Percentiles rank a stretch among this genome's conserved stretches.
Evolutionary conservation across 441 rosid genomes (phyloP).

Genomic region (Flueggea neowawraea): DNA sequence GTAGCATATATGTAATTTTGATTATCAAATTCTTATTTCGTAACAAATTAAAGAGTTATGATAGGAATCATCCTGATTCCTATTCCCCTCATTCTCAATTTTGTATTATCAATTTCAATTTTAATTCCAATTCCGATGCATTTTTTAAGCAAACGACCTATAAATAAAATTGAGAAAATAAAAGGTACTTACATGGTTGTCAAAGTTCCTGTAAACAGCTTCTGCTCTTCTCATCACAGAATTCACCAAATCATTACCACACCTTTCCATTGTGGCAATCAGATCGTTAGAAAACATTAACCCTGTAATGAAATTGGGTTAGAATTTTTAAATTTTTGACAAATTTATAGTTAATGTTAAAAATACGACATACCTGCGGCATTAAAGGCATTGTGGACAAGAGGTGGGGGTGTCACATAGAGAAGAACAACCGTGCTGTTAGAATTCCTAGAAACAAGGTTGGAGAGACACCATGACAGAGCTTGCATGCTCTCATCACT

Average conservation of each 20-base stretch:
- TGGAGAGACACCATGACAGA: conserved; percentile 73
- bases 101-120: too few relatives aligned
- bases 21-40: too few relatives aligned
- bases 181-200: conserved; percentile 16
- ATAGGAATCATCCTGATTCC: too few relatives aligned
- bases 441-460: conserved; percentile 34
- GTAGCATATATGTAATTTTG: too few relatives aligned
- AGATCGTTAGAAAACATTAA: conserved; percentile 53
- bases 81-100: background rate
- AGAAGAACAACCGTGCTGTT: conserved; percentile 56
- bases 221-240: conserved; percentile 78
- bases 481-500: conserved; percentile 89
- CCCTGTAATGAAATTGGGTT: conserved; percentile 22
- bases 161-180: background rate
- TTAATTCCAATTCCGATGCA: too few relatives aligned
- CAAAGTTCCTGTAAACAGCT: conserved; percentile 43
- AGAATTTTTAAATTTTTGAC: too few relatives aligned
- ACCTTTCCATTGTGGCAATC: conserved; percentile 45
- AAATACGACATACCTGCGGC: conserved; percentile 40
- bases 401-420: conserved; percentile 74
- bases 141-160: background rate
- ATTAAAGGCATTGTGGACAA: conserved; percentile 56
- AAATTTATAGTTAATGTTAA: too few relatives aligned
- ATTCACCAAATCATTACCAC: conserved; percentile 43
- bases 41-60: too few relatives aligned